These are phyloP conservation scores for Calonectria naviculata DNA, from an alignment of 2,329 filamentous ascomycete genomes.

Conservation along the genomic window DNA sequence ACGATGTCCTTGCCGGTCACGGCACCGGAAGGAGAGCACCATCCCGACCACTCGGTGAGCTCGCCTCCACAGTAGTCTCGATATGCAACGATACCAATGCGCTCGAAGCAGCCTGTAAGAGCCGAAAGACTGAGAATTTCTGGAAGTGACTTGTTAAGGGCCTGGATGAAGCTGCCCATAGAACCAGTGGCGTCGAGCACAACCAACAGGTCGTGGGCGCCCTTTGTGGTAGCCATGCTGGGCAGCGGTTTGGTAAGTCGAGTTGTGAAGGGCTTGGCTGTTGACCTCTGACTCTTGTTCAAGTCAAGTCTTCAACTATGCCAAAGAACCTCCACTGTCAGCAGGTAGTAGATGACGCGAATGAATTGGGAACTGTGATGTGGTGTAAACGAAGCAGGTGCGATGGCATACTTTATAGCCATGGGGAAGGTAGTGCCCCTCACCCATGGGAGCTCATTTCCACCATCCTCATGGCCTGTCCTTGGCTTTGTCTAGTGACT, in stretches of 20 bases:
- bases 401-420: conserved; percentile 6
- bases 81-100: conserved; percentile 62
- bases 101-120: conserved; percentile 60
- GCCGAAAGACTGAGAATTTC: conserved; percentile 62
- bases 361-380: not conserved
- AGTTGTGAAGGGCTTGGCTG: not conserved
- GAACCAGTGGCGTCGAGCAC: conserved; percentile 59
- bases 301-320: not conserved
- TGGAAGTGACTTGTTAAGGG: conserved; percentile 58
- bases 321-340: not conserved
- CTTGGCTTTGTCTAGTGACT: conserved; percentile 16
- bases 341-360: not conserved
- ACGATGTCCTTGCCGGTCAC: conserved; percentile 28
- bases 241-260: not conserved
- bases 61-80: conserved; percentile 55
- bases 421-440: not conserved
- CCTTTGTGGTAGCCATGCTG: conserved; percentile 30
- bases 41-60: conserved; percentile 61
- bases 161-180: conserved; percentile 55
- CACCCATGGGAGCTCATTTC: conserved; percentile 6
- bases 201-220: conserved; percentile 56
- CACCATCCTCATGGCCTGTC: not conserved
- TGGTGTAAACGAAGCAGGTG: not conserved
- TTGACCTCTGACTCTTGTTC: not conserved
- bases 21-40: conserved; percentile 46